Base-by-base conservation (phyloP, 1,284 basidiomycete species). In the Serendipita sp. region DNA sequence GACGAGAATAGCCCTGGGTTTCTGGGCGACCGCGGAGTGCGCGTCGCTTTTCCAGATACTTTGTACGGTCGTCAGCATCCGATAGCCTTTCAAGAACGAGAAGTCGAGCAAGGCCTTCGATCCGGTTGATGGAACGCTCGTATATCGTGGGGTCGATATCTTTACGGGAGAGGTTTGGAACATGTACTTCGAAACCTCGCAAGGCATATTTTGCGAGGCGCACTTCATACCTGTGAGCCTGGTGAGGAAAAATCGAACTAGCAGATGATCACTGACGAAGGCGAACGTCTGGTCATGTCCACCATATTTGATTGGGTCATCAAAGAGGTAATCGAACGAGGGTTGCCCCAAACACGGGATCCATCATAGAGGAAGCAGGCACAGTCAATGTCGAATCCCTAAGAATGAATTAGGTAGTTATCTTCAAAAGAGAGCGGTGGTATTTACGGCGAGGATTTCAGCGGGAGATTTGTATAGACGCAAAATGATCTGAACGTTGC, bases 281-380 rank as follows among this genome's bases (percentile, higher is more conserved):
- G 81, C 2, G 81, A 82, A 35, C 82, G 74, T 29, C 81, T 73
- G 3, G 79, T 78, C 71, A 82, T 75, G 66, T 83, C 81, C 43
- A 81, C 75, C 0, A 79, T 81, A 69, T 83, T 83, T 70, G 76
- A 76, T 69, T 83, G 82, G 12, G 79, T 77, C 77, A 84, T 82
- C 74, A 79, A 77, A 5, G 81, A 76, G 12, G 78, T 71, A 62
- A 82, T 74, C 10, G 80, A 76, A 5, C 81, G 75, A 1, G 82
- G 82, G 66, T 77, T 82, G 2, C 78, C 79, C 73, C 77, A 79
- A n/a, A 83, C 78, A 29, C 75, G 77, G 63, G 73, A 65, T 69
- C 79, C 81, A 69, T 83, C 79, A 65, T 77, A 83, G 2, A 77
- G 76, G 63, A 78, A 80, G 70, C 80, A 82, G 10, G 81, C 78